Evolutionary conservation across 192 early-diverging fungal species (phyloP).

Genomic region (Fimicolochytrium jonesii): DNA sequence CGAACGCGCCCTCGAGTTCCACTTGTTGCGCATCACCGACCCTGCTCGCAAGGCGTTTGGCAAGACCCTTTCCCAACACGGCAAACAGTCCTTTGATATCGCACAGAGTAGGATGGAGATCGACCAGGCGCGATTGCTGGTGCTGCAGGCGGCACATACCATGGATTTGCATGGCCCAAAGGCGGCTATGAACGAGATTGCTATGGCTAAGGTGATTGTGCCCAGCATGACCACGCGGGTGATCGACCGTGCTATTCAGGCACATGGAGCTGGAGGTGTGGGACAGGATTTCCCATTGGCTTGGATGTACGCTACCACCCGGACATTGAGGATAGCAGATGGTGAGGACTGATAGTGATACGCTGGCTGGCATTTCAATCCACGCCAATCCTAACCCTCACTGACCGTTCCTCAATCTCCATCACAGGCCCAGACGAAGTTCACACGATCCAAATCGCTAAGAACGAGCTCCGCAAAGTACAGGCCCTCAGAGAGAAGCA

Average conservation of each 20-base stretch:
- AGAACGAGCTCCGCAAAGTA: constrained; percentile 35
- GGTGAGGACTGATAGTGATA: constrained; percentile 42
- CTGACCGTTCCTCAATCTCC: too few relatives aligned
- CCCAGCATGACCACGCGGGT: constrained; percentile 73
- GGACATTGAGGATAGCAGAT: constrained; percentile 89
- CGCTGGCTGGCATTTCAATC: too few relatives aligned
- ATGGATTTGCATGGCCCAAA: constrained; percentile 90
- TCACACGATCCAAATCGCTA: constrained; percentile 77
- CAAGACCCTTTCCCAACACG: constrained; percentile 76
- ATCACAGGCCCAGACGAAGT: constrained; percentile 85
- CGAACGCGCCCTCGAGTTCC: constrained; percentile 84
- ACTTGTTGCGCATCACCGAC: constrained; percentile 76
- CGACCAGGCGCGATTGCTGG: constrained; percentile 86
- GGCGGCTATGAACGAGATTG: constrained; percentile 87
- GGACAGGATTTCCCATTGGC: constrained; percentile 82
- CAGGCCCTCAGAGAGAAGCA: constrained; percentile 17
- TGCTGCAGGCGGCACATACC: constrained; percentile 85
- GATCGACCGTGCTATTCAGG: constrained; percentile 90
- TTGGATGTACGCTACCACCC: constrained; percentile 69
- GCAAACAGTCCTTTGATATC: constrained; percentile 76
- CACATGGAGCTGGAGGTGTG: constrained; percentile 88
- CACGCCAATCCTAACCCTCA: too few relatives aligned
- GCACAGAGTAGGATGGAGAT: constrained; percentile 85
- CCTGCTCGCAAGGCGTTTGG: constrained; percentile 82
- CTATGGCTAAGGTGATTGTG: constrained; percentile 92